Percentiles rank a stretch among this genome's conserved stretches.
Evolutionary conservation across 2,329 filamentous ascomycete genomes (phyloP).

Genomic region (Talaromyces sp.): DNA sequence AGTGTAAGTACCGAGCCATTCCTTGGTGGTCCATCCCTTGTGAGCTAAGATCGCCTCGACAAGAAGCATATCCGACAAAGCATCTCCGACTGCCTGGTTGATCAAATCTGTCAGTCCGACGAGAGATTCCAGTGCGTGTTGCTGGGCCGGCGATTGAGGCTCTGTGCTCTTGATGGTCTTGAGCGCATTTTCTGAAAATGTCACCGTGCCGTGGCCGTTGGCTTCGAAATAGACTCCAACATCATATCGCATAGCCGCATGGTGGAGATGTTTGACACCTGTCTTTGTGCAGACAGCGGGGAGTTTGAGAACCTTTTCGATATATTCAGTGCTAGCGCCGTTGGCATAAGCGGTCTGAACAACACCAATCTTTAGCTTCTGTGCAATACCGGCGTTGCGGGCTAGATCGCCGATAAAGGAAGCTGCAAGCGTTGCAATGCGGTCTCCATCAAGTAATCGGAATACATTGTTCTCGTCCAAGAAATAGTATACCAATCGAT

Average conservation of each 20-base stretch:
- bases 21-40: slow-evolving; percentile 83
- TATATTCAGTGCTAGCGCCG: slow-evolving; percentile 87
- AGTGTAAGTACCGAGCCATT: slow-evolving; percentile 90
- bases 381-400: slow-evolving; percentile 70
- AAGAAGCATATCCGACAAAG: slow-evolving; percentile 90
- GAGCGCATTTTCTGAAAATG: slow-evolving; percentile 83
- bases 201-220: slow-evolving; percentile 93
- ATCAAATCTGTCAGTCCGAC: slow-evolving; percentile 83
- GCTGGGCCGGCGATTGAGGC: slow-evolving; percentile 87
- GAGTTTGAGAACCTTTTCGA: slow-evolving; percentile 80
- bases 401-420: slow-evolving; percentile 90
- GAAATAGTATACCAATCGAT: slow-evolving; percentile 95
- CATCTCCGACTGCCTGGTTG: slow-evolving; percentile 97
- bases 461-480: slow-evolving; percentile 77
- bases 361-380: slow-evolving; percentile 84
- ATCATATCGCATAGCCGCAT: slow-evolving; percentile 92
- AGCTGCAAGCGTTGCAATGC: slow-evolving; percentile 90
- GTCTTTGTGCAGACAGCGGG: slow-evolving; percentile 92
- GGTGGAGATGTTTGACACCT: slow-evolving; percentile 95
- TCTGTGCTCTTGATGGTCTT: slow-evolving; percentile 73
- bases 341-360: slow-evolving; percentile 98
- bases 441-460: slow-evolving; percentile 91
- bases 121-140: slow-evolving; percentile 81
- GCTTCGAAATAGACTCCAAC: slow-evolving; percentile 98
- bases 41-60: slow-evolving; percentile 95